Evolutionary conservation across 148 eudicot species (phyloP).

Genomic region (Rhododendron mucronatum): DNA sequence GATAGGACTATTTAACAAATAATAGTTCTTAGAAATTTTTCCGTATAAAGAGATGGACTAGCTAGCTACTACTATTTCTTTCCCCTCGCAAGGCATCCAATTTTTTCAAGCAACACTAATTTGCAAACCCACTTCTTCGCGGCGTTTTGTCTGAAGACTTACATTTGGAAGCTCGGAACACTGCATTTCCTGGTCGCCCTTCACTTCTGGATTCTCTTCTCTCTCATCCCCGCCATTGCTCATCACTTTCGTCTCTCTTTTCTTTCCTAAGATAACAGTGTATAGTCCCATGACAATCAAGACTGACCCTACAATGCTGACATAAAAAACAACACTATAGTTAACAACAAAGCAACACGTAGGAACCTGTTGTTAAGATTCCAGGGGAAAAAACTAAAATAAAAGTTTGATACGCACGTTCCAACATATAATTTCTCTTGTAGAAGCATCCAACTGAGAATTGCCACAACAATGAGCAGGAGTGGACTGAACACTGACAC

Average conservation of each 20-base stretch:
- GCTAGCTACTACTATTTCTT: not conserved
- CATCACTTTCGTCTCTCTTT: slow-evolving; percentile 13
- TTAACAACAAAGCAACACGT: too few species aligned
- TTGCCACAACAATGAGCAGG: slow-evolving; percentile 65
- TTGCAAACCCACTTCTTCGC: not conserved
- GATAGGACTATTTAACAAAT: too few species aligned
- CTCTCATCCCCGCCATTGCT: not conserved
- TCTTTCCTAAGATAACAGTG: slow-evolving; percentile 47
- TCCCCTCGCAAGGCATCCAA: not conserved
- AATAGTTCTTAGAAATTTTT: not conserved
- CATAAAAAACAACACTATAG: not conserved
- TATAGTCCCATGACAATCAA: slow-evolving; percentile 45
- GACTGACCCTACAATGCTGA: slow-evolving; percentile 39
- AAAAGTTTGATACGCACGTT: slow-evolving; percentile 49
- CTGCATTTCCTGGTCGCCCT: slow-evolving; percentile 14
- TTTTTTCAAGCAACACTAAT: not conserved
- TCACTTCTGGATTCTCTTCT: not conserved
- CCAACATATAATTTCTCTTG: slow-evolving; percentile 61
- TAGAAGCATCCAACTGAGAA: slow-evolving; percentile 64
- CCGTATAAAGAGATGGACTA: not conserved
- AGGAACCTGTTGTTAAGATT: too few species aligned
- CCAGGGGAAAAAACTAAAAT: too few species aligned
- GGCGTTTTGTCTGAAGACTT: not conserved
- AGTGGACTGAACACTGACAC: slow-evolving; percentile 81
- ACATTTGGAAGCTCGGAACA: slow-evolving; percentile 5